These are phyloP conservation scores for Picea engelmannii DNA, from an alignment of 83 land plant genomes.

Conservation along the genomic window DNA sequence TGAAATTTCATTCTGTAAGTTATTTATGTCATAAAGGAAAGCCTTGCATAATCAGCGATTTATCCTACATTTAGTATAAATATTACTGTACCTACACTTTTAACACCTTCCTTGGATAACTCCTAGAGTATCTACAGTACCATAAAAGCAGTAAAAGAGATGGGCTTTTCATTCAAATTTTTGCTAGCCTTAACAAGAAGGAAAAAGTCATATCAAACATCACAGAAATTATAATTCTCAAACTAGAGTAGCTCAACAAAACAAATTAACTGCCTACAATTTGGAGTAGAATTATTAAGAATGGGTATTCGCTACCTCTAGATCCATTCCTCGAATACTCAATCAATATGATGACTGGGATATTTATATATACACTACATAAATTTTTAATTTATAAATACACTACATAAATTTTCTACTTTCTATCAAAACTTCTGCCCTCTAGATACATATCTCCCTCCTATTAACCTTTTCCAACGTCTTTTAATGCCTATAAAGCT, in stretches of 20 bases:
- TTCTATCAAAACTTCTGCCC: background rate
- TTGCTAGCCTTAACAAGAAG: background rate
- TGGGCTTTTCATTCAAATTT: background rate
- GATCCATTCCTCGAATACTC: background rate
- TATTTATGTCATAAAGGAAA: background rate
- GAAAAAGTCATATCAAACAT: background rate
- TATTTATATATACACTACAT: background rate
- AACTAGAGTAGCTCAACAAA: background rate
- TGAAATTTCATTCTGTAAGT: too few species aligned
- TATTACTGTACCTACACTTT: background rate
- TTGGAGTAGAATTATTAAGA: background rate
- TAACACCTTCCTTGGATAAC: background rate
- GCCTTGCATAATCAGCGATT: background rate
- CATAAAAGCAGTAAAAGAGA: background rate
- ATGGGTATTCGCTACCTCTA: background rate
- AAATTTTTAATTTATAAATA: background rate
- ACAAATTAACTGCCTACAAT: background rate
- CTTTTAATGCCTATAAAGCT: background rate
- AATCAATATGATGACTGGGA: background rate
- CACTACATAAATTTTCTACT: background rate
- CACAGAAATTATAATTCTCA: background rate
- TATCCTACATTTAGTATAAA: background rate
- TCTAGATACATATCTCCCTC: background rate
- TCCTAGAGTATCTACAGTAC: background rate
- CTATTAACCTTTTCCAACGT: background rate